Evolutionary conservation across 352 stramenopile genomes (phyloP), one percentile per base, ranked within the genome.

Genomic region (Phytophthora macrochlamydospora): DNA sequence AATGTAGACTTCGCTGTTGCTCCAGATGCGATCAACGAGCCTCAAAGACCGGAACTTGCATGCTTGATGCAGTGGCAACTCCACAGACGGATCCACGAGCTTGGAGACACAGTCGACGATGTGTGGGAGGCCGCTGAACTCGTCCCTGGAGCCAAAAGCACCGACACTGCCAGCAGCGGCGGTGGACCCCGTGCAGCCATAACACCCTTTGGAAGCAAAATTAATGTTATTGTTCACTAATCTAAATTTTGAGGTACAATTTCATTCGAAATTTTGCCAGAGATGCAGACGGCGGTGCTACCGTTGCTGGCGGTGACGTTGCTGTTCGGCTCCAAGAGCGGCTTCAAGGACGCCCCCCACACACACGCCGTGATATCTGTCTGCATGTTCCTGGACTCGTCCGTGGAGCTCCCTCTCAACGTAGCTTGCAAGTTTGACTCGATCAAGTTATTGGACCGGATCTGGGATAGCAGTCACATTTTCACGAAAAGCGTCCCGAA

Each of bases 21-120:
- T 37, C 52, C 38, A 59, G 24, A 64, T 46, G 33, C 57, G 14
- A n/a, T 64, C 48, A 12, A 64, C 13, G 37, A 64, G 31, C 24
- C 37, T 37, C 6, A 38, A 14, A 9, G 37, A 45, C 4, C 48
- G 37, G 0, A 64, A 30, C 18, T 48, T 46, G 40, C 45, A 50
- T 8, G 57, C 57, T 7, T 49, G 29, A 6, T 35, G 14, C 7
- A 57, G 44, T 4, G 42, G 37, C 28, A 56, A 24, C 18, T 44
- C 51, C 24, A 51, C 51, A 32, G 59, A 51, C 30, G 44, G 33
- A 35, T 18, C 2, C 14, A 46, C 4, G 38, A 11, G 9, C 6
- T 14, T 55, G 51, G 12, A 67, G 33, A 18, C 35, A 11, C 6
- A 6, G 9, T 6, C 9, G 35, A 40, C 9, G 6, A 40, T 11